These are phyloP conservation scores for Seiridium unicorne DNA, from an alignment of 2,329 filamentous ascomycete genomes.

Conservation along the genomic window DNA sequence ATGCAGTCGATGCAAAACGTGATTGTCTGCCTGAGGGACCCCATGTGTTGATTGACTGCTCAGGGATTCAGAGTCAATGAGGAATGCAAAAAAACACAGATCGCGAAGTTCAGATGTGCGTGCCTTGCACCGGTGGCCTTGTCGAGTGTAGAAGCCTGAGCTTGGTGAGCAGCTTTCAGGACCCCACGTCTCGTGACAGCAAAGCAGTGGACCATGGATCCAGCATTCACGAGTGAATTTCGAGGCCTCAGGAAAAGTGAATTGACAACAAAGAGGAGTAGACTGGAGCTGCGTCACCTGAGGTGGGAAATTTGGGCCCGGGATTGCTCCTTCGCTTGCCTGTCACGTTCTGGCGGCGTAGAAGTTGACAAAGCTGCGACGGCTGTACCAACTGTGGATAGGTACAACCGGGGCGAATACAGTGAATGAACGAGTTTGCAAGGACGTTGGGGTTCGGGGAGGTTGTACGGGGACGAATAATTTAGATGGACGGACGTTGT, in stretches of 20 bases:
- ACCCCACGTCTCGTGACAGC: conserved; percentile 6
- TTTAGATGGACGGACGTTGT: not conserved
- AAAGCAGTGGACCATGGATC: conserved; percentile 2
- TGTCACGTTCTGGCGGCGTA: no score
- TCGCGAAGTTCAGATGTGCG: not conserved
- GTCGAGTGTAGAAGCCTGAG: conserved; percentile 1
- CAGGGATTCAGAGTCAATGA: conserved; percentile 3
- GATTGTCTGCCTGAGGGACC: not conserved
- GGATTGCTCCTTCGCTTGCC: no score
- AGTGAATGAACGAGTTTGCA: no score
- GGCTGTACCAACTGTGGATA: no score
- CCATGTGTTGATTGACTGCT: not conserved
- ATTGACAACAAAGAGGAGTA: not conserved
- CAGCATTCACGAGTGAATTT: not conserved
- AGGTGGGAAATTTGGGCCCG: no score
- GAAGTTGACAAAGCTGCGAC: no score
- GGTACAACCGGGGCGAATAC: no score
- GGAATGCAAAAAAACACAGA: not conserved
- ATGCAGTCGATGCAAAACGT: not conserved
- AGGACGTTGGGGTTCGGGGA: no score
- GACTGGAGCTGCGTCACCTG: not conserved
- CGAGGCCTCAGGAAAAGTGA: not conserved
- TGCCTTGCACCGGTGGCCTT: not conserved
- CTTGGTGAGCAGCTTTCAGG: not conserved
- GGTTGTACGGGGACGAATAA: no score